phyloP scores from a whole-genome alignment of 208 protist species.

The Trichomonas tenax region DNA sequence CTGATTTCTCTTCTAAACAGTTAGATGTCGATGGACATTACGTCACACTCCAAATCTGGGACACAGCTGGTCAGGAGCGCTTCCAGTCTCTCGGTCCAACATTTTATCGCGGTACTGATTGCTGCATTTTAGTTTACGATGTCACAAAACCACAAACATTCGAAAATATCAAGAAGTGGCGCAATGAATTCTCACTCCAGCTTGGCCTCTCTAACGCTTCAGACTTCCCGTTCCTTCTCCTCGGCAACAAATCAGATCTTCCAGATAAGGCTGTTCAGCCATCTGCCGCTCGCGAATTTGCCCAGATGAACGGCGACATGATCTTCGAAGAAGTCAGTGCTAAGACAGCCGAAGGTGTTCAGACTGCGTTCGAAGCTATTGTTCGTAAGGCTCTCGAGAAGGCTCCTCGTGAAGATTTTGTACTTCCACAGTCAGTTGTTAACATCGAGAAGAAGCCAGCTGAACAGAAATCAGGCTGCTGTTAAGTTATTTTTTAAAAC shows the following conservation, averaged over 20 bases:
- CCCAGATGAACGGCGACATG: neutral
- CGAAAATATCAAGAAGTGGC: constrained; percentile 38
- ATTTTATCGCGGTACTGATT: constrained; percentile 45
- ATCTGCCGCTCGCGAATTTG: neutral
- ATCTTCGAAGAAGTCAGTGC: neutral
- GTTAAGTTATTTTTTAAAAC: neutral
- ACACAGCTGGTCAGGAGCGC: constrained; percentile 43
- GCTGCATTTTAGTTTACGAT: constrained; percentile 45
- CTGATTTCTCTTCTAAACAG: constrained; percentile 49
- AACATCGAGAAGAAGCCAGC: neutral
- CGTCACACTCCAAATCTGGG: constrained; percentile 27
- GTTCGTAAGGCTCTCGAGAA: neutral
- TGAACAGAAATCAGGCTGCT: neutral
- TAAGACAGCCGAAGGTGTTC: neutral
- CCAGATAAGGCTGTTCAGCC: constrained; percentile 3
- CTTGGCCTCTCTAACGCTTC: constrained; percentile 21
- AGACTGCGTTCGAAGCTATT: neutral
- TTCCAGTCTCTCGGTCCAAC: constrained; percentile 42
- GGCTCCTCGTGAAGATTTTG: neutral
- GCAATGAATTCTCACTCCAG: constrained; percentile 33
- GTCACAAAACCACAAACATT: constrained; percentile 38
- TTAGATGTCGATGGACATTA: constrained; percentile 33
- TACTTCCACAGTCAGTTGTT: neutral
- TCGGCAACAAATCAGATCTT: constrained; percentile 46
- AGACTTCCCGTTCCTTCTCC: constrained; percentile 41